A percentile compares a stretch with the other conserved stretches of the same genome.
Evolutionary conservation across 139 green algal genomes (phyloP).

Genomic region (Picochlorum sp.): DNA sequence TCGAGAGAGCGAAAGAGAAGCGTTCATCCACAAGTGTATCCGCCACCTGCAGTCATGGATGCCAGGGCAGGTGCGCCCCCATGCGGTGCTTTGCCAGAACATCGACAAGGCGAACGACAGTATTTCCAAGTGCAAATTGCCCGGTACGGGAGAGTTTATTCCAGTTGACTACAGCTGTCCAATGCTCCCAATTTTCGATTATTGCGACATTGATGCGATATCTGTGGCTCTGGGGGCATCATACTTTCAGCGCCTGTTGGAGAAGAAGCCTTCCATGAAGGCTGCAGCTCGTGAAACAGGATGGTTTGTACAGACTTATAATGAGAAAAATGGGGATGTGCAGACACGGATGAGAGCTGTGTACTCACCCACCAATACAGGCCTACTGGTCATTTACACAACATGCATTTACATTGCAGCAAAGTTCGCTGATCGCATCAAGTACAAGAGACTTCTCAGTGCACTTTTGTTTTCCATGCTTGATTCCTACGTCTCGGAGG

Average conservation of each 20-base stretch:
- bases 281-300: not conserved
- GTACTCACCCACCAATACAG: not conserved
- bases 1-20: too few relatives aligned
- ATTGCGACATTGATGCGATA: conserved; percentile 7
- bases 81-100: not conserved
- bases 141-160: not conserved
- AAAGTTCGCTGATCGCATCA: conserved; percentile 2
- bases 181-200: conserved; percentile 1
- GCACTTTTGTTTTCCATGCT: not conserved
- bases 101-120: not conserved
- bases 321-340: not conserved
- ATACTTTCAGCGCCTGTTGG: conserved; percentile 24
- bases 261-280: conserved; percentile 1
- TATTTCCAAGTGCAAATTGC: not conserved
- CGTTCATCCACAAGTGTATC: too few relatives aligned
- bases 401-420: conserved; percentile 1
- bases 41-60: not conserved
- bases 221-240: conserved; percentile 16
- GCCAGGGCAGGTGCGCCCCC: not conserved
- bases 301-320: not conserved
- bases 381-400: not conserved
- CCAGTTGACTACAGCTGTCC: not conserved
- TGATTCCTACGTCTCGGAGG: not conserved
- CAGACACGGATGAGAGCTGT: not conserved
- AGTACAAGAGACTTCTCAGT: conserved; percentile 3